A percentile compares a stretch with the other conserved stretches of the same genome.
phyloP scores from a whole-genome alignment of 129 eudicot genomes.

The Ambrosia trifida region DNA sequence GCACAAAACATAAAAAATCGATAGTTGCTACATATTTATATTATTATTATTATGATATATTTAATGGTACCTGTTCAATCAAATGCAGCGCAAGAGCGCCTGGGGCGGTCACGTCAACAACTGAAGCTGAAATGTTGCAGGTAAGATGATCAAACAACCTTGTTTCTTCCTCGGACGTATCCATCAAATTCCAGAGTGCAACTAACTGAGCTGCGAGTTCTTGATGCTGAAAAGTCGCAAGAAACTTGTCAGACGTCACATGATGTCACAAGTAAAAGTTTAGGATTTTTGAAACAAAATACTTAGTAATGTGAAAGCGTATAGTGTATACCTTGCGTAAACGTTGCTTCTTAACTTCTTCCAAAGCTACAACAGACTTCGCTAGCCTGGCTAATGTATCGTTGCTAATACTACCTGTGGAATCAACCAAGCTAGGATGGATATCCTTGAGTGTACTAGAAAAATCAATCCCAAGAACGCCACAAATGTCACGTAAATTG shows the following conservation, averaged over 20 bases:
- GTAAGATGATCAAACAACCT: constrained; percentile 86
- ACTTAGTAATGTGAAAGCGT: background rate
- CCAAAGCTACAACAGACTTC: constrained; percentile 61
- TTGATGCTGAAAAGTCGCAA: constrained; percentile 62
- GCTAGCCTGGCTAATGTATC: constrained; percentile 78
- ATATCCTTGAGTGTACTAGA: constrained; percentile 74
- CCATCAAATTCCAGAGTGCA: constrained; percentile 97
- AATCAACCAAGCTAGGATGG: constrained; percentile 85
- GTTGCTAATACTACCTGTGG: constrained; percentile 85
- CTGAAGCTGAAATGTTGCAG: constrained; percentile 68
- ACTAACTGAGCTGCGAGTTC: constrained; percentile 75
- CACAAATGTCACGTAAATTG: constrained; percentile 89
- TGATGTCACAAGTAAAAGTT: background rate
- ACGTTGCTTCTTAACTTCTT: constrained; percentile 85
- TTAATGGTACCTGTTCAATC: constrained; percentile 89
- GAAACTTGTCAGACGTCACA: background rate
- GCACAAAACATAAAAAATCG: background rate
- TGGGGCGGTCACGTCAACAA: constrained; percentile 72
- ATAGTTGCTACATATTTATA: too few relatives aligned
- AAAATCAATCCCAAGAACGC: constrained; percentile 87
- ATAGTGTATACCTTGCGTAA: constrained; percentile 74
- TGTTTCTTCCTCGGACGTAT: constrained; percentile 75
- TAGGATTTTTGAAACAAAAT: background rate
- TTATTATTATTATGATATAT: too few relatives aligned
- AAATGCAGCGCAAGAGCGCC: constrained; percentile 91